Evolutionary conservation across 192 early-diverging fungal genomes (phyloP).

Genomic region (Entrophospora sp.): DNA sequence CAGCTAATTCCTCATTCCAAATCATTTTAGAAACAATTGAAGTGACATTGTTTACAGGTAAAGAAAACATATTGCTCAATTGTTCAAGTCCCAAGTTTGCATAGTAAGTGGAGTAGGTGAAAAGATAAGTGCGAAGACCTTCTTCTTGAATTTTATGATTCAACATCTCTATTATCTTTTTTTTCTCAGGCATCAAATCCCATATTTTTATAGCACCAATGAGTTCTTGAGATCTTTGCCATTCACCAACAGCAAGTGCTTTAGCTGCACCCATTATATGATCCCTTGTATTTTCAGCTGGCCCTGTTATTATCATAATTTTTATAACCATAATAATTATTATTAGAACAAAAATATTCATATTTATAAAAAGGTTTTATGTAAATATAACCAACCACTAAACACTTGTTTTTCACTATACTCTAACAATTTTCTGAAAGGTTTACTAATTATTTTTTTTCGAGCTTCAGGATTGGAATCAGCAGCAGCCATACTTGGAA

Average conservation of each 20-base stretch:
- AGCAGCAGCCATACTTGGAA: constrained; percentile 86
- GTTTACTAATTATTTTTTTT: constrained; percentile 77
- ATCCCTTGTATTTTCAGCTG: constrained; percentile 98
- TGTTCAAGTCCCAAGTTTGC: constrained; percentile 77
- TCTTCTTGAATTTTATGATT: constrained; percentile 88
- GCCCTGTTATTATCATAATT: constrained; percentile 28
- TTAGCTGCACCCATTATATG: constrained; percentile 97
- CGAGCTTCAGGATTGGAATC: constrained; percentile 42
- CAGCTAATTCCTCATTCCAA: constrained; percentile 82
- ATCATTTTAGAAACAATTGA: constrained; percentile 90
- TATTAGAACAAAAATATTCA: neutral
- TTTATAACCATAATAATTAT: neutral
- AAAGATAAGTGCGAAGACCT: constrained; percentile 92
- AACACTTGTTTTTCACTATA: constrained; percentile 96
- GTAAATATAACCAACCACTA: constrained; percentile 41
- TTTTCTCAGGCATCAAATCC: constrained; percentile 77
- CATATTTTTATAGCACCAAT: constrained; percentile 94
- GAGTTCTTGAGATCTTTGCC: constrained; percentile 76
- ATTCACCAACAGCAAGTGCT: constrained; percentile 85
- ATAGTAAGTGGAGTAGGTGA: constrained; percentile 86
- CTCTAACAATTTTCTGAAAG: constrained; percentile 89
- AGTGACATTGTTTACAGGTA: constrained; percentile 55
- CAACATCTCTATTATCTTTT: constrained; percentile 89
- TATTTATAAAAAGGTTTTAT: neutral
- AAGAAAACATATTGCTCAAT: constrained; percentile 82